A percentile compares a stretch with the other conserved stretches of the same genome.
Evolutionary conservation across 2,329 filamentous ascomycete species (phyloP).

Genomic region (Grosmannia serpens): DNA sequence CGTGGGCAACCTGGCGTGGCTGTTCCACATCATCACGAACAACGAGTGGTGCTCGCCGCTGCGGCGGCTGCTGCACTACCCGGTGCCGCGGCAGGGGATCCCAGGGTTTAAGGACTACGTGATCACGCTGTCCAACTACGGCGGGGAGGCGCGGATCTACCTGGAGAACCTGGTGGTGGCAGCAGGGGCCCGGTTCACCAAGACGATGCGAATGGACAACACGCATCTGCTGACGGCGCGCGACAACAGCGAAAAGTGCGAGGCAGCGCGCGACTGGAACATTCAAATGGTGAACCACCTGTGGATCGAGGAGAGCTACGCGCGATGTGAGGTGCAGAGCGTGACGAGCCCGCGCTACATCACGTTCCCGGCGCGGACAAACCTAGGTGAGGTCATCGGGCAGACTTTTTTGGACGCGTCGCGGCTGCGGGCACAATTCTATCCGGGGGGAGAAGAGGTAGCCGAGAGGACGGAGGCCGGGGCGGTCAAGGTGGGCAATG

Average conservation of each 20-base stretch:
- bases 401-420: conserved; percentile 67
- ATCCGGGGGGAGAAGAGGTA: conserved; percentile 36
- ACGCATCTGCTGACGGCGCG: conserved; percentile 92
- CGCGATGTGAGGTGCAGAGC: conserved; percentile 67
- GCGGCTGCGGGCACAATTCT: conserved; percentile 54
- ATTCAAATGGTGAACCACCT: conserved; percentile 86
- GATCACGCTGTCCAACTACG: conserved; percentile 93
- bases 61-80: conserved; percentile 79
- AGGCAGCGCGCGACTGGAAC: conserved; percentile 85
- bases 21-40: conserved; percentile 82
- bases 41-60: conserved; percentile 83
- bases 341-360: conserved; percentile 66
- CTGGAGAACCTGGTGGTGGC: conserved; percentile 84
- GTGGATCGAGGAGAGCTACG: conserved; percentile 96
- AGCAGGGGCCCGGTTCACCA: conserved; percentile 79
- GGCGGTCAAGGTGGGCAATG: conserved; percentile 28
- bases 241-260: conserved; percentile 81
- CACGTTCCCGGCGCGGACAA: conserved; percentile 79
- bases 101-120: conserved; percentile 64
- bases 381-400: conserved; percentile 85
- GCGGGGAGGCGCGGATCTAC: conserved; percentile 85
- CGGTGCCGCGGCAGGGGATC: conserved; percentile 64
- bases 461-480: conserved; percentile 27
- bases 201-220: conserved; percentile 90
- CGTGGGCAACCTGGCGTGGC: conserved; percentile 86